Conservation (phyloP, 306 rosid species). For the Carpinus viminea region DNA sequence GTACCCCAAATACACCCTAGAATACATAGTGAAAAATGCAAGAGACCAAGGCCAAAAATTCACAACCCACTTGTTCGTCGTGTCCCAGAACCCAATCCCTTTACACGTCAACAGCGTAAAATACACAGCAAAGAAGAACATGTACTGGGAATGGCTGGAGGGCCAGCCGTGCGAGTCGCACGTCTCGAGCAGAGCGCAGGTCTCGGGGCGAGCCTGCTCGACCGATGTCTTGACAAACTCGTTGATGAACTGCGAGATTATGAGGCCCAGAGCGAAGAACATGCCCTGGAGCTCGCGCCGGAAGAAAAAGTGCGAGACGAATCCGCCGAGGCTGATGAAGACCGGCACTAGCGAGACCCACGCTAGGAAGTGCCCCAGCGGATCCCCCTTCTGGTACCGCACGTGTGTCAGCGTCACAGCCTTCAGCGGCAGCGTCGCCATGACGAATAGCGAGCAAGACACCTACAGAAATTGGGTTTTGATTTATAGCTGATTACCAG, state of each 20-base stretch:
- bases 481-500: not conserved
- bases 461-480: not conserved
- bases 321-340: conserved; percentile 83
- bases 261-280: conserved; percentile 73
- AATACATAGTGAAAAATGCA: conserved; percentile 61
- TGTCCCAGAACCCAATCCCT: conserved; percentile 43
- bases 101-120: conserved; percentile 47
- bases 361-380: conserved; percentile 72
- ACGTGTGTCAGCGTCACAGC: conserved; percentile 83
- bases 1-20: conserved; percentile 91
- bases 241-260: conserved; percentile 71
- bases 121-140: conserved; percentile 84
- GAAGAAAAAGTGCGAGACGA: conserved; percentile 81
- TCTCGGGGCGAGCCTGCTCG: conserved; percentile 80
- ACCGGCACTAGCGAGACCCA: conserved; percentile 88
- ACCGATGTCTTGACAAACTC: conserved; percentile 69
- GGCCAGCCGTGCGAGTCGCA: conserved; percentile 99
- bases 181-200: conserved; percentile 73
- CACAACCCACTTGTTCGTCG: conserved; percentile 32
- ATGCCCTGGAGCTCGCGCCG: conserved; percentile 93
- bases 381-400: conserved; percentile 74
- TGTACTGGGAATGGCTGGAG: conserved; percentile 88
- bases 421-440: conserved; percentile 45
- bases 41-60: conserved; percentile 51
- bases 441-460: not conserved